These are phyloP conservation scores for Epichloe typhina DNA, from an alignment of 2,329 filamentous ascomycete genomes.

Conservation along the genomic window DNA sequence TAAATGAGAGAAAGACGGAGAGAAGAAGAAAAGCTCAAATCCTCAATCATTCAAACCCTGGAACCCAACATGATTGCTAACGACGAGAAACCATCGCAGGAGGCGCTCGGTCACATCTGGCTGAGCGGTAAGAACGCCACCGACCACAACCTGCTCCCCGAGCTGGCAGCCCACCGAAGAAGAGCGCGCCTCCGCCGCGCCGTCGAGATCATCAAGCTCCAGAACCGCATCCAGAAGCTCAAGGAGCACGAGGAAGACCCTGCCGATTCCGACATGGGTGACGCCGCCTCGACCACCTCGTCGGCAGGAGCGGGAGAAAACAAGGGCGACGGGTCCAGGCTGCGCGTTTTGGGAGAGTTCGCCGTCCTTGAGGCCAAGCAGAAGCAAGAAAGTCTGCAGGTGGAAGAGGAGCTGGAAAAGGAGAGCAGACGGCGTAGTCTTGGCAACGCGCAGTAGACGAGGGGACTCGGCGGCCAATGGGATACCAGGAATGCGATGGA, in stretches of 20 bases:
- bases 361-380: slow-evolving; percentile 37
- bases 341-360: slow-evolving; percentile 8
- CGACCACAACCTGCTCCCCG: slow-evolving; percentile 92
- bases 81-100: slow-evolving; percentile 25
- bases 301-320: slow-evolving; percentile 47
- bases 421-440: slow-evolving; percentile 28
- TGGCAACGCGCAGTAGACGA: slow-evolving; percentile 3
- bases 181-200: slow-evolving; percentile 83
- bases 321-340: slow-evolving; percentile 5
- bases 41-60: not conserved
- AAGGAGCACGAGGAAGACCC: slow-evolving; percentile 82
- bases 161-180: slow-evolving; percentile 80
- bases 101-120: slow-evolving; percentile 75
- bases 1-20: not conserved
- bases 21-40: not conserved
- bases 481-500: not conserved
- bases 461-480: not conserved
- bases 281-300: slow-evolving; percentile 24
- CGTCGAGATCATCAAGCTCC: slow-evolving; percentile 90
- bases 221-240: slow-evolving; percentile 88
- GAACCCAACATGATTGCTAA: not conserved
- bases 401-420: slow-evolving; percentile 45
- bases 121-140: slow-evolving; percentile 82
- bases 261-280: slow-evolving; percentile 61
- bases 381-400: slow-evolving; percentile 60